phyloP scores from a whole-genome alignment of 2,329 filamentous ascomycete genomes.

The Ciborinia camelliae region DNA sequence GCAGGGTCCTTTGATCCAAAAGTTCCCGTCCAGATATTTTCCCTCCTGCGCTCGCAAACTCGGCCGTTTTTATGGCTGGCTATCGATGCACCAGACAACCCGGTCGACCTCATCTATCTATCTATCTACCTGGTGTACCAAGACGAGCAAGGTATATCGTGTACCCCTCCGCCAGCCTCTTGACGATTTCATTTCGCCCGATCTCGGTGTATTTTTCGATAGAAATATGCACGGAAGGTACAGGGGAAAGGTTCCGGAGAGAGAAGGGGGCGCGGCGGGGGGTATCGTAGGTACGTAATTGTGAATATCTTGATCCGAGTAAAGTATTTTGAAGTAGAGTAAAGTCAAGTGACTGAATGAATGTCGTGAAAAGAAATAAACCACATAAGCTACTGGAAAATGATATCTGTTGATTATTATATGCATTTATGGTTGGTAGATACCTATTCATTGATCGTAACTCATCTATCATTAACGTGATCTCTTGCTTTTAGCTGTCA shows the following conservation, averaged over 20 bases:
- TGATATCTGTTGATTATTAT: background rate
- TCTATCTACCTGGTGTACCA: background rate
- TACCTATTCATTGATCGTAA: constrained; percentile 7
- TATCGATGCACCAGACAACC: too few species aligned
- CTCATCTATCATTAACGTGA: constrained; percentile 8
- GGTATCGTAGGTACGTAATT: too few species aligned
- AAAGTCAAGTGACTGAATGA: background rate
- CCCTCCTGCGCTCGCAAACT: too few species aligned
- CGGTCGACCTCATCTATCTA: background rate
- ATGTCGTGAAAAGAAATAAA: background rate
- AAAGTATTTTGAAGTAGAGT: too few species aligned
- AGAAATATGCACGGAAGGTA: background rate
- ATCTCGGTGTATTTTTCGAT: too few species aligned
- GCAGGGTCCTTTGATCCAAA: too few species aligned
- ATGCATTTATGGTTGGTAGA: background rate
- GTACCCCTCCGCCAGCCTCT: background rate
- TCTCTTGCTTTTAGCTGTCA: background rate
- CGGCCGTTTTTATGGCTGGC: too few species aligned
- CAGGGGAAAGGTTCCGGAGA: background rate
- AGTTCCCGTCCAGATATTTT: too few species aligned
- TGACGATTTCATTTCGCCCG: background rate
- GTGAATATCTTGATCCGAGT: too few species aligned
- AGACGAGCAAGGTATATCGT: too few species aligned
- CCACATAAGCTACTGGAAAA: too few species aligned
- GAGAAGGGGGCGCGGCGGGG: background rate